Evolutionary conservation across 441 rosid species (phyloP).

Genomic region (Daphne laureola): DNA sequence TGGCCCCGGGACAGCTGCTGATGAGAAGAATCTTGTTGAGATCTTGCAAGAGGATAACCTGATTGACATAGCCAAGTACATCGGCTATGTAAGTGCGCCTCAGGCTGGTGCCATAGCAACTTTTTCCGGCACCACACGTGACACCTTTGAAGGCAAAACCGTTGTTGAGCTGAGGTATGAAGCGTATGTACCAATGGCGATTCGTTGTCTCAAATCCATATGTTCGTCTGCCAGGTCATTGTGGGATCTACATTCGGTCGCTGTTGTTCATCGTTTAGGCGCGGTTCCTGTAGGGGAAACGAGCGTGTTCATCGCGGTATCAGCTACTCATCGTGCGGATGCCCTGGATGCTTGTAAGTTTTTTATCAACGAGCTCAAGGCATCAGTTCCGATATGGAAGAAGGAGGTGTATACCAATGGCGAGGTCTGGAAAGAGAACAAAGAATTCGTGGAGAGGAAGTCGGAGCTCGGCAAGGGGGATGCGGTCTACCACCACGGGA

Average conservation of each 20-base stretch:
- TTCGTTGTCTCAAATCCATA: constrained; percentile 42
- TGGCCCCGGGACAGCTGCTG: constrained; percentile 31
- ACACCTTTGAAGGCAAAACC: constrained; percentile 67
- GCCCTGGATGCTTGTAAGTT: constrained; percentile 78
- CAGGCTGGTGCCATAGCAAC: constrained; percentile 83
- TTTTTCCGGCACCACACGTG: constrained; percentile 78
- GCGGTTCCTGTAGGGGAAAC: constrained; percentile 82
- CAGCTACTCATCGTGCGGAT: constrained; percentile 76
- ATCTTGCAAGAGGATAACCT: constrained; percentile 57
- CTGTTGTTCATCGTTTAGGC: constrained; percentile 70
- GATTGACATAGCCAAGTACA: constrained; percentile 52
- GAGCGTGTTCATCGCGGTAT: constrained; percentile 71
- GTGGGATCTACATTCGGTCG: constrained; percentile 66
- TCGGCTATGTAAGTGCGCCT: constrained; percentile 63
- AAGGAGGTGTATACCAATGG: constrained; percentile 86
- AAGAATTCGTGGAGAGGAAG: constrained; percentile 59
- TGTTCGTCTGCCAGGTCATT: constrained; percentile 57
- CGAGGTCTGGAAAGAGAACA: constrained; percentile 81
- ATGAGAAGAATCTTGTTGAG: constrained; percentile 56
- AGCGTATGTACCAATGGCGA: constrained; percentile 85
- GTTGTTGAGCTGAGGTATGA: constrained; percentile 79
- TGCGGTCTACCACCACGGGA: constrained; percentile 13
- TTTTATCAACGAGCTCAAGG: constrained; percentile 73
- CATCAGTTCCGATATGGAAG: constrained; percentile 87
- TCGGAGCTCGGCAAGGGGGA: constrained; percentile 35